Base-by-base conservation (phyloP, 192 early-diverging fungal genomes). In the Backusella luteola region DNA sequence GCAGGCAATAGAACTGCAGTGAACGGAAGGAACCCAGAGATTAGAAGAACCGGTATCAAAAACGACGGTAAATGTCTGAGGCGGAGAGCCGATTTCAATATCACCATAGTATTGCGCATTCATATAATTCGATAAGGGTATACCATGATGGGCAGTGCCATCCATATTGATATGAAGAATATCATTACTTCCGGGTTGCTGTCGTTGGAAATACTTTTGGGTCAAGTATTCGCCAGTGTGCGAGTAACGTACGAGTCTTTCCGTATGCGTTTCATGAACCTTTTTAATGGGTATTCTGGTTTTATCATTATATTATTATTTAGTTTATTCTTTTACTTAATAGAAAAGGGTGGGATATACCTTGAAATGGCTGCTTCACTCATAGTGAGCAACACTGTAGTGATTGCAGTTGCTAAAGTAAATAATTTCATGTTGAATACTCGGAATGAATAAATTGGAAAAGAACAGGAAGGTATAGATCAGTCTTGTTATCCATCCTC, bases 81-180 rank as follows among this genome's bases (percentile, higher is more conserved):
- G 85, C 23, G 97, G 97, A 21, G 94, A 94, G 7, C 94, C 96
- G 63, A 97, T 73, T 34, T 84, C 84, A 79, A 97, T 92, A 53
- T 96, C 94, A 23, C 96, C 97, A 79, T 92, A 99, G 87, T 98
- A 99, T 88, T 94, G 93, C 3, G 96, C 97, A 75, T 99, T 98
- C 95, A 95, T 93, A 81, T 91, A 96, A 88, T 97, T 94, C 42
- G 94, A 92, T 23, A 96, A 86, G 34, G 96, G 95, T 46, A 95
- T 89, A 34, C 92, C 93, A 49, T 90, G 90, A 9, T 87, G 70
- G 21, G 87, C 85, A 4, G 79, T 83, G 76, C 90, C 90, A 41
- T 87, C 83, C 38, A 82, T 79, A 80, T 89, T 87, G 4, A 21
- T 19, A 84, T 76, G 66, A 93, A 83, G 39, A 86, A 67, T 59